Evolutionary conservation across 2,329 filamentous ascomycete genomes (phyloP).

Genomic region (Pestalotiopsis sp.): DNA sequence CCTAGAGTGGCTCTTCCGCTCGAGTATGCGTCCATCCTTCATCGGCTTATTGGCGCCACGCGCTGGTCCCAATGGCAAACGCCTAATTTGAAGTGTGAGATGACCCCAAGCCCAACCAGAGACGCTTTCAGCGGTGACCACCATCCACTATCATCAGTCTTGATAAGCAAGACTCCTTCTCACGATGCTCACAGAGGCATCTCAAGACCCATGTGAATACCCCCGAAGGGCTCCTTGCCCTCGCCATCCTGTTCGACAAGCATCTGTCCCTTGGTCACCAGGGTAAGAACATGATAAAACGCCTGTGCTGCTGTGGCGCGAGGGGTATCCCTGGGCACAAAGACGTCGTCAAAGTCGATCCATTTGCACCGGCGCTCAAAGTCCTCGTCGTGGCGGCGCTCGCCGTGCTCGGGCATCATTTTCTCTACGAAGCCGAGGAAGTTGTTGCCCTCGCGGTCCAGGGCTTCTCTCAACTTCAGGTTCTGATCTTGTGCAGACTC

Average conservation of each 20-base stretch:
- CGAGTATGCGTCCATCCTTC: background rate
- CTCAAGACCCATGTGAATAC: constrained; percentile 47
- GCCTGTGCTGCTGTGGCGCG: constrained; percentile 72
- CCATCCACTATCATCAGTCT: background rate
- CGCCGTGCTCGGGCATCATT: constrained; percentile 32
- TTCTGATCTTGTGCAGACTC: constrained; percentile 14
- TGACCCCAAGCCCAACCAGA: background rate
- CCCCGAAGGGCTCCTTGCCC: constrained; percentile 44
- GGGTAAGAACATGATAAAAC: constrained; percentile 72
- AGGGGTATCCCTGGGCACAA: constrained; percentile 58
- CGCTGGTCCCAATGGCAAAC: background rate
- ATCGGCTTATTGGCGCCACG: background rate
- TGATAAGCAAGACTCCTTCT: background rate
- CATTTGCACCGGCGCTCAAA: constrained; percentile 38
- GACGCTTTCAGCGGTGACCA: background rate
- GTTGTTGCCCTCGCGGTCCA: constrained; percentile 48
- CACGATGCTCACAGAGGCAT: background rate
- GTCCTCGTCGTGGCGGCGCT: constrained; percentile 32
- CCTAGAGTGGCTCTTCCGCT: background rate
- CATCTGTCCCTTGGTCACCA: constrained; percentile 69
- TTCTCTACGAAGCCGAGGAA: constrained; percentile 48
- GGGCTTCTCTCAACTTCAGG: constrained; percentile 25
- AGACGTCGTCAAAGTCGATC: constrained; percentile 70
- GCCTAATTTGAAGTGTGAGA: background rate
- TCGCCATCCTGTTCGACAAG: constrained; percentile 60